phyloP scores from a whole-genome alignment of 1,284 basidiomycete genomes.

The Irpex sp. region DNA sequence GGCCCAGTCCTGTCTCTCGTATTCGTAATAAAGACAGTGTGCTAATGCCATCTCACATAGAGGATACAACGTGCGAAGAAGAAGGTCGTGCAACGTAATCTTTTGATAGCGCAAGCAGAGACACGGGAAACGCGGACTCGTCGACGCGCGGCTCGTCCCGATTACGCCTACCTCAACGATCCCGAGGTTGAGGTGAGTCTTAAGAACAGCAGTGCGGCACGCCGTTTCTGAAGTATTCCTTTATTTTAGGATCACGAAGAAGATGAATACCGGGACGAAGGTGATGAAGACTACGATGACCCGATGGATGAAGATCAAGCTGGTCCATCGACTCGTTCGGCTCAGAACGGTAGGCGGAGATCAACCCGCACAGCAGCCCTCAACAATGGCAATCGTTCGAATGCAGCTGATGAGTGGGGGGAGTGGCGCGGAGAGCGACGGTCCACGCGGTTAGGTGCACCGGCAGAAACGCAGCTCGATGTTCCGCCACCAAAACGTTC shows the following conservation, averaged over 20 bases:
- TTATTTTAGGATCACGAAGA: slow-evolving; percentile 60
- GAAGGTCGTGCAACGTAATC: slow-evolving; percentile 64
- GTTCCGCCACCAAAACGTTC: slow-evolving; percentile 60
- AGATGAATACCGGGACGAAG: slow-evolving; percentile 61
- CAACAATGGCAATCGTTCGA: slow-evolving; percentile 50
- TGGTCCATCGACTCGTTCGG: slow-evolving; percentile 32
- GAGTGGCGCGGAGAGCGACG: slow-evolving; percentile 74
- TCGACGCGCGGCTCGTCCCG: slow-evolving; percentile 63
- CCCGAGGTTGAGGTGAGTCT: slow-evolving; percentile 58
- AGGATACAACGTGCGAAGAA: slow-evolving; percentile 63
- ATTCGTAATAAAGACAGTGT: not conserved
- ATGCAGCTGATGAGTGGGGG: slow-evolving; percentile 43
- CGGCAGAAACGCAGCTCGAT: slow-evolving; percentile 47
- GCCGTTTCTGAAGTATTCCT: not conserved
- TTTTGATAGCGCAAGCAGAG: slow-evolving; percentile 68
- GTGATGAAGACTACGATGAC: slow-evolving; percentile 56
- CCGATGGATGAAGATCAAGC: slow-evolving; percentile 44
- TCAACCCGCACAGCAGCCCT: slow-evolving; percentile 46
- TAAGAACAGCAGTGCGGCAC: not conserved
- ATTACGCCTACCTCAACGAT: slow-evolving; percentile 72
- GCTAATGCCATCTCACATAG: slow-evolving; percentile 32
- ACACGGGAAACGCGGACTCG: slow-evolving; percentile 73
- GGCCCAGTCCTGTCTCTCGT: not conserved
- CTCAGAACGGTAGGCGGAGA: slow-evolving; percentile 45
- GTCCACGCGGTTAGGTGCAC: slow-evolving; percentile 60